phyloP scores from a whole-genome alignment of 345 rosid genomes.

The Eutrema heterophyllum region DNA sequence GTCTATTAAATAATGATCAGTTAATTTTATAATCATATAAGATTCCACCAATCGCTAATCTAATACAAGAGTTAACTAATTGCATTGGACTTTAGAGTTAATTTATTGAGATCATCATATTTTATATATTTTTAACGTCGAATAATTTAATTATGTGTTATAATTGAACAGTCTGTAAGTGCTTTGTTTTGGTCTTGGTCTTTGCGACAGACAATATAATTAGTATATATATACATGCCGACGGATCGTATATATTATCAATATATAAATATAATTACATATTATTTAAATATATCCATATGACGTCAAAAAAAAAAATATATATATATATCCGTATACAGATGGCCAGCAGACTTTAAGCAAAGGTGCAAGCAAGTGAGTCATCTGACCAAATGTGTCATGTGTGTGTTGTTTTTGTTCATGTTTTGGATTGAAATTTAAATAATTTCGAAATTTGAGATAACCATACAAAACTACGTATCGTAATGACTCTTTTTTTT shows the following conservation, averaged over 20 bases:
- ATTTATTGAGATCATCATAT: background rate
- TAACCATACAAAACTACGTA: background rate
- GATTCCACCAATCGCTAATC: constrained; percentile 18
- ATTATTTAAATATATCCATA: no score
- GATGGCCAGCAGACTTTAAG: constrained; percentile 16
- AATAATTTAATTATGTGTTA: background rate
- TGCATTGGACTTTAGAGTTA: constrained; percentile 21
- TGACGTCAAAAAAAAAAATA: background rate
- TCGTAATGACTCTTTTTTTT: no score
- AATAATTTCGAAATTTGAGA: background rate
- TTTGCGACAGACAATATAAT: constrained; percentile 19
- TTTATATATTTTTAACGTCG: background rate
- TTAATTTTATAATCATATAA: constrained; percentile 5
- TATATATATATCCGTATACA: background rate
- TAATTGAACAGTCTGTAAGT: constrained; percentile 18
- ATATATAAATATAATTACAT: background rate
- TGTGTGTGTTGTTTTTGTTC: background rate
- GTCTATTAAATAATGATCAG: background rate
- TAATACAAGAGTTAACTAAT: constrained; percentile 2
- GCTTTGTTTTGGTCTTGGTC: constrained; percentile 28
- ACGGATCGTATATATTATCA: background rate
- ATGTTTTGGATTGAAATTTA: background rate
- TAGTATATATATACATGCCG: background rate
- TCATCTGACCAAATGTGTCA: constrained; percentile 3
- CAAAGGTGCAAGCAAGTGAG: constrained; percentile 4